phyloP scores from a whole-genome alignment of 257 asterid genomes.

The Handroanthus guayacan region DNA sequence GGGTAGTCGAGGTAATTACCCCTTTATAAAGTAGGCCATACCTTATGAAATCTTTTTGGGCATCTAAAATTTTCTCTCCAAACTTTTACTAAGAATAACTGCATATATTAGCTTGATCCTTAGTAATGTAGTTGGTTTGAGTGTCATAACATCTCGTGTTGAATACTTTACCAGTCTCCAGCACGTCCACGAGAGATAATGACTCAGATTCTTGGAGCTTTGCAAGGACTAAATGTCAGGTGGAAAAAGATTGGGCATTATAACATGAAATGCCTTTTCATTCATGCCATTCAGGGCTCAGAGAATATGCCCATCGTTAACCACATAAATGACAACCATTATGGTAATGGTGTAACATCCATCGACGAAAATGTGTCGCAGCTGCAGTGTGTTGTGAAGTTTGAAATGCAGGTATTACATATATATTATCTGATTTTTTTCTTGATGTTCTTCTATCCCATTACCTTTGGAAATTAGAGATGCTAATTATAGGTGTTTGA shows the following conservation, averaged over 20 bases:
- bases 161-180: conserved; percentile 61
- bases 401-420: conserved; percentile 85
- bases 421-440: conserved; percentile 11
- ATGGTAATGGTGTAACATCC: conserved; percentile 48
- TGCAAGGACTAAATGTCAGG: conserved; percentile 79
- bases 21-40: too few species aligned
- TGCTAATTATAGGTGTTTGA: neutral
- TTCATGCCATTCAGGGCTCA: conserved; percentile 42
- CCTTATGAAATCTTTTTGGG: conserved; percentile 11
- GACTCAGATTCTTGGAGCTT: conserved; percentile 82
- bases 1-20: too few species aligned
- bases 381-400: conserved; percentile 70
- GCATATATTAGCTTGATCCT: conserved; percentile 3
- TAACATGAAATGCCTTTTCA: conserved; percentile 85
- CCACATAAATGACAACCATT: conserved; percentile 52
- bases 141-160: conserved; percentile 25
- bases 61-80: neutral
- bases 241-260: conserved; percentile 95
- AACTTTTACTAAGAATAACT: conserved; percentile 5
- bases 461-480: neutral
- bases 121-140: neutral
- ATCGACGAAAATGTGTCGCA: conserved; percentile 38
- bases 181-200: conserved; percentile 88
- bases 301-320: conserved; percentile 38
- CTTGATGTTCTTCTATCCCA: neutral